Evolutionary conservation across 2,329 filamentous ascomycete genomes (phyloP).

Genomic region (Clarireedia homoeocarpa): DNA sequence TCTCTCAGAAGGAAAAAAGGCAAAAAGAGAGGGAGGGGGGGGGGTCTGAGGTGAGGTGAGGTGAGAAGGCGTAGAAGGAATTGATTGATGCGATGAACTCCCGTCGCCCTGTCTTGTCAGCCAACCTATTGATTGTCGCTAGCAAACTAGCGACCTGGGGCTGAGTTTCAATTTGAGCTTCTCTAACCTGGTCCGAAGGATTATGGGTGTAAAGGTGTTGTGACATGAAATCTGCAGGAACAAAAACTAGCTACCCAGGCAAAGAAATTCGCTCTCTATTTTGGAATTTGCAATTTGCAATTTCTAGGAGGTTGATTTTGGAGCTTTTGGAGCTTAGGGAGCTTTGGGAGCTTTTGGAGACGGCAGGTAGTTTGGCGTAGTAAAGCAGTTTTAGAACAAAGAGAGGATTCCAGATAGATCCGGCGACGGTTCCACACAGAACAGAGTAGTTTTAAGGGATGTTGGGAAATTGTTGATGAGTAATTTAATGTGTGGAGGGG

Average conservation of each 20-base stretch:
- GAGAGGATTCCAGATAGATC: background rate
- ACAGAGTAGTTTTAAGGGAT: background rate
- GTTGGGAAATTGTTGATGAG: background rate
- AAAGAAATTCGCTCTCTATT: background rate
- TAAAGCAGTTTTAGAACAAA: background rate
- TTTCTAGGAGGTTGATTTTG: too few relatives aligned
- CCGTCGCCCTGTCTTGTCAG: conserved; percentile 3
- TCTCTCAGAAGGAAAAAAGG: conserved; percentile 25
- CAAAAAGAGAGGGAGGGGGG: background rate
- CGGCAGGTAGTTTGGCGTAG: background rate
- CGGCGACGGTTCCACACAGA: too few relatives aligned
- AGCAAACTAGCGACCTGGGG: conserved; percentile 8
- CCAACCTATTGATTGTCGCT: conserved; percentile 10
- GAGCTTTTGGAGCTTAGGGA: too few relatives aligned
- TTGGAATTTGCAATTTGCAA: too few relatives aligned
- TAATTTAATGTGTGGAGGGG: background rate
- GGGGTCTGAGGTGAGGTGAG: conserved; percentile 5
- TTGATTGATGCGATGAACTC: conserved; percentile 2
- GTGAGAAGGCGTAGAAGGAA: conserved; percentile 20
- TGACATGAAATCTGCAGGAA: conserved; percentile 13
- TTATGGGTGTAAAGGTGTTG: background rate
- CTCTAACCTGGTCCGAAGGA: conserved; percentile 8
- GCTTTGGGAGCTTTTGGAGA: background rate
- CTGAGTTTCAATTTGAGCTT: conserved; percentile 7
- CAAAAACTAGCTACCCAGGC: background rate